Evolutionary conservation across 768 basidiomycete genomes (phyloP), one percentile per base, ranked within the genome.

Genomic region (Boletus barrowsii): DNA sequence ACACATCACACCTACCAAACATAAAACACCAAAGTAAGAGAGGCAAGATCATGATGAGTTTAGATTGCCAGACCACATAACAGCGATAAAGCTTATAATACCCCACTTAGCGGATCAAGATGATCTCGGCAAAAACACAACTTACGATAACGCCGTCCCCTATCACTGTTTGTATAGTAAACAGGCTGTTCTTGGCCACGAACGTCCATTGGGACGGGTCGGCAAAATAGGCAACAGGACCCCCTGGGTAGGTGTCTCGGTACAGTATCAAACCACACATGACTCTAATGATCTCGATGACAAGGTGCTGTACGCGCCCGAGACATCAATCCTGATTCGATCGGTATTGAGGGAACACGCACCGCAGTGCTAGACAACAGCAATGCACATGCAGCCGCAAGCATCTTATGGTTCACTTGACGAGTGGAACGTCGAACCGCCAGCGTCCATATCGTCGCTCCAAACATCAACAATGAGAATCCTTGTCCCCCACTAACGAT

Each of bases 81-180:
- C 49, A 51, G 2, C 50, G 50, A 13, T 44, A 51, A 22, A 51
- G 17, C 50, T 51, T n/a, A n/a, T n/a, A n/a, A n/a, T 3, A 36
- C n/a, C 18, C 10, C 29, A 11, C 57, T 26, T 10, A 47, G 2
- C 3, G n/a, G 6, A 17, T 15, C 32, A 5, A 15, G 13, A 22
- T 20, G 3, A 29, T 3, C 0, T 10, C 18, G 10, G 42, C 29
- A 39, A 40, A 41, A 14, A 11, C 17, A 13, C 13, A n/a, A 40
- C 64, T 15, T n/a, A 67, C 67, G 10, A 68, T 46, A 1, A 68
- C 62, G 3, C 56, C 60, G 32, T 68, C 66, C 1, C 66, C 66
- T 2, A 63, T 20, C 3, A 68, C 22, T 1, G 67, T 64, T 43
- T 68, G 64, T 7, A 47, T 17, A 11, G 48, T 33, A n/a, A 55